Evolutionary conservation across 768 basidiomycete genomes (phyloP).

Genomic region (Russula compacta): DNA sequence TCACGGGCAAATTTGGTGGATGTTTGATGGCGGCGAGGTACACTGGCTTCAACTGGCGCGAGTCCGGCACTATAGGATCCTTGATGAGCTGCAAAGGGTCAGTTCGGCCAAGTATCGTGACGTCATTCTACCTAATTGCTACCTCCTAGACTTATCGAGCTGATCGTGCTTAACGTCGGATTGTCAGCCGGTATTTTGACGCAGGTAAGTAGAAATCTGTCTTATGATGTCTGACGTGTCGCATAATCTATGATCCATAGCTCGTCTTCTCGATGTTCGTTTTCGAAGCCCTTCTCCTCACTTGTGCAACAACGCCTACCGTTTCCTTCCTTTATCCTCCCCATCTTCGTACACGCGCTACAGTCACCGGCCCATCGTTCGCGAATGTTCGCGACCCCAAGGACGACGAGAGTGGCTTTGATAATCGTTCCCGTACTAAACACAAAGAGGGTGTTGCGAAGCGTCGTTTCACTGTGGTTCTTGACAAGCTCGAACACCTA

Average conservation of each 20-base stretch:
- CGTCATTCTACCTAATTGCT: neutral
- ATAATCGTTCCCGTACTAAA: neutral
- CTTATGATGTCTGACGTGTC: neutral
- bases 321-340: conserved; percentile 62
- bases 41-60: conserved; percentile 69
- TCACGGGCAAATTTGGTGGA: conserved; percentile 82
- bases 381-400: conserved; percentile 28
- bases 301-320: conserved; percentile 79
- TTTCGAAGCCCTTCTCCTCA: conserved; percentile 70
- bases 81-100: conserved; percentile 96
- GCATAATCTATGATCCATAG: conserved; percentile 7
- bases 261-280: conserved; percentile 95
- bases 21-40: conserved; percentile 62
- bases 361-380: conserved; percentile 40
- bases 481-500: conserved; percentile 85
- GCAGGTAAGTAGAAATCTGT: conserved; percentile 26
- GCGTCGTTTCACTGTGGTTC: conserved; percentile 69
- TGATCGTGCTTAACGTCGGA: conserved; percentile 95
- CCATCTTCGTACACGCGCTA: conserved; percentile 42
- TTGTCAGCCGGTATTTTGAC: conserved; percentile 71
- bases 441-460: conserved; percentile 33
- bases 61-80: conserved; percentile 75
- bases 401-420: conserved; percentile 5
- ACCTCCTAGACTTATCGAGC: conserved; percentile 64
- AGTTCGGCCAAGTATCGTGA: conserved; percentile 8